phyloP scores from a whole-genome alignment of 352 stramenopile species.

The Phytophthora megakarya region DNA sequence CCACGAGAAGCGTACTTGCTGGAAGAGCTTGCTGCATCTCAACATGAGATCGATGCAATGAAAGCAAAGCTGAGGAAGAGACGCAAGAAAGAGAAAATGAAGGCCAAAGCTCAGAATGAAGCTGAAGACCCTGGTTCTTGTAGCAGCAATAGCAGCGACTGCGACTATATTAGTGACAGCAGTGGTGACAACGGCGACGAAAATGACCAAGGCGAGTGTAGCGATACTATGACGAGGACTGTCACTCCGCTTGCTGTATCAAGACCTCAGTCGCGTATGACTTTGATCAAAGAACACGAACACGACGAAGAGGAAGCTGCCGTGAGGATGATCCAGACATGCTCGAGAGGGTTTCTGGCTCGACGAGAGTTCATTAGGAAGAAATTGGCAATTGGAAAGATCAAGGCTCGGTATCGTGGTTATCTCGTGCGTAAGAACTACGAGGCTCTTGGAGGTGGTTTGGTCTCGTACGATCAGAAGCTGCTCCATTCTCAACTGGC shows the following conservation, averaged over 20 bases:
- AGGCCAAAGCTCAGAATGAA: not conserved
- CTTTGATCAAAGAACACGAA: conserved; percentile 24
- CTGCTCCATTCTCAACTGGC: conserved; percentile 18
- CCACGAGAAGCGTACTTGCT: conserved; percentile 41
- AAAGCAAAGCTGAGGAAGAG: conserved; percentile 30
- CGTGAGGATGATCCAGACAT: conserved; percentile 38
- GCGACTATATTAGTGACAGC: conserved; percentile 10
- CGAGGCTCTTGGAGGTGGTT: conserved; percentile 26
- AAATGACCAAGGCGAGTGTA: not conserved
- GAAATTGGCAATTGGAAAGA: conserved; percentile 44
- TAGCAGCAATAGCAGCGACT: conserved; percentile 16
- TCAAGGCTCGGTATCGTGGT: conserved; percentile 48
- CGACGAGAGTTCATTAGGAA: conserved; percentile 41
- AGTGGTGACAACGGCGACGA: conserved; percentile 8
- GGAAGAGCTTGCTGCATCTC: conserved; percentile 33
- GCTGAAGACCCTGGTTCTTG: conserved; percentile 3
- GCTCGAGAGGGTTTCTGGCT: conserved; percentile 37
- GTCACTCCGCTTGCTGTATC: conserved; percentile 3
- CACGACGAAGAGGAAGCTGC: conserved; percentile 26
- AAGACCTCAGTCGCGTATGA: conserved; percentile 16
- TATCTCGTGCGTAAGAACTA: conserved; percentile 51
- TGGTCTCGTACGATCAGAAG: conserved; percentile 13
- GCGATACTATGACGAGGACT: not conserved
- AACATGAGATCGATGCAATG: conserved; percentile 34
- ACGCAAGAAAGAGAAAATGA: conserved; percentile 16